A percentile compares a stretch with the other conserved stretches of the same genome.
Evolutionary conservation across 768 basidiomycete species (phyloP).

Genomic region (Tulasnella sp.): DNA sequence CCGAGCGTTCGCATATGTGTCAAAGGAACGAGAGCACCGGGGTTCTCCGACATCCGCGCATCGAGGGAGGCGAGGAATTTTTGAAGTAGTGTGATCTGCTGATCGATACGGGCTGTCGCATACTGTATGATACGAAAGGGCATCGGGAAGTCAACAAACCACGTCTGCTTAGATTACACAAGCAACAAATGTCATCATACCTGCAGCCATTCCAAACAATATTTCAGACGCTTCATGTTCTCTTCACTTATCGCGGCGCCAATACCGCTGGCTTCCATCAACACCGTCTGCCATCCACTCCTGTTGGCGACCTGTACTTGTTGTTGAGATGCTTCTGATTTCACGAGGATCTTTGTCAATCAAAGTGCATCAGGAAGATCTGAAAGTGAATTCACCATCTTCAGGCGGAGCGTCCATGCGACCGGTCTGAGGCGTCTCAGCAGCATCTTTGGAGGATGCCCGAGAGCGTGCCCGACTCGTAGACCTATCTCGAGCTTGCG

Average conservation of each 20-base stretch:
- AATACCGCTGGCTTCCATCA: conserved; percentile 79
- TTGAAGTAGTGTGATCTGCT: conserved; percentile 72
- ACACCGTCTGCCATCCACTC: conserved; percentile 75
- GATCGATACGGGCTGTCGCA: conserved; percentile 77
- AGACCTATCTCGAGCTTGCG: not conserved
- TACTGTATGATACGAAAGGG: conserved; percentile 37
- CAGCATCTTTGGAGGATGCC: not conserved
- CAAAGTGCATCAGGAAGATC: not conserved
- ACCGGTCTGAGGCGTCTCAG: not conserved
- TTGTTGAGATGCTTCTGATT: conserved; percentile 8
- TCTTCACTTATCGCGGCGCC: conserved; percentile 85
- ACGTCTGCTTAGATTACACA: not conserved
- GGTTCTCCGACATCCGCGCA: conserved; percentile 17
- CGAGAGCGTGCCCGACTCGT: not conserved
- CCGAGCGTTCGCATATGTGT: conserved; percentile 48
- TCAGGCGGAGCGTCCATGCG: not conserved
- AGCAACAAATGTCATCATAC: conserved; percentile 31
- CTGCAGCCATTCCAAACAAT: conserved; percentile 81
- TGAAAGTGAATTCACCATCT: not conserved
- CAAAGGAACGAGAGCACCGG: conserved; percentile 29
- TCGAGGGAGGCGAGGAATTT: conserved; percentile 41
- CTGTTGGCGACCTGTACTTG: conserved; percentile 44
- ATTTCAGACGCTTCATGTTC: conserved; percentile 74
- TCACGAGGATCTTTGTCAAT: not conserved
- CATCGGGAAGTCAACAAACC: not conserved